Percentiles rank a stretch among this genome's conserved stretches.
Conservation (phyloP, 495 filamentous ascomycete genomes). For the Rostrohypoxylon terebratum region DNA sequence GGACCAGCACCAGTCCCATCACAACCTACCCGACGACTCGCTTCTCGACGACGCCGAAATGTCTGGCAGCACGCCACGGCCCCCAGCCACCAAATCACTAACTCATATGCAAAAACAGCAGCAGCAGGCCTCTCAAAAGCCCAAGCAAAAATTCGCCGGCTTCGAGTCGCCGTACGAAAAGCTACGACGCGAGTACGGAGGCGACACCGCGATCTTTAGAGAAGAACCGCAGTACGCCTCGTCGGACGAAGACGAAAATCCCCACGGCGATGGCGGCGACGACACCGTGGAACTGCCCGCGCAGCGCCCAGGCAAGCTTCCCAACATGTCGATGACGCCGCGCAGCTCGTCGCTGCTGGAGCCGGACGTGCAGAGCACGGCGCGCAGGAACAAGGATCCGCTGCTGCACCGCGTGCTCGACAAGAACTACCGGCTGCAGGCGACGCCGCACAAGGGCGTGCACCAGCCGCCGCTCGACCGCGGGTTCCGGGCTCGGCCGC, state of each 20-base stretch:
- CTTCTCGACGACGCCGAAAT: constrained; percentile 64
- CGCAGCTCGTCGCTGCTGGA: constrained; percentile 51
- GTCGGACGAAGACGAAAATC: background rate
- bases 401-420: constrained; percentile 89
- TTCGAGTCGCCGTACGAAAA: constrained; percentile 76
- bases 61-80: constrained; percentile 65
- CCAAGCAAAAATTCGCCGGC: constrained; percentile 64
- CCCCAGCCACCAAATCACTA: constrained; percentile 58
- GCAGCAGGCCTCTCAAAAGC: constrained; percentile 31
- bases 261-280: constrained; percentile 46
- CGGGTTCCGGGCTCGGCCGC: constrained; percentile 30
- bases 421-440: constrained; percentile 92
- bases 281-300: constrained; percentile 57
- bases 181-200: constrained; percentile 68
- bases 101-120: constrained; percentile 22
- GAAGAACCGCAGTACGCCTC: constrained; percentile 31
- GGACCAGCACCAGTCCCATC: constrained; percentile 50
- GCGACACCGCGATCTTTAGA: constrained; percentile 50
- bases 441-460: constrained; percentile 77
- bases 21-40: constrained; percentile 60
- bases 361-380: constrained; percentile 54
- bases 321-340: constrained; percentile 69
- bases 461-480: constrained; percentile 26
- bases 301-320: constrained; percentile 57
- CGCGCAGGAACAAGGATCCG: constrained; percentile 69